Conservation (phyloP, 148 eudicot species). For the Gaultheria prostrata region DNA sequence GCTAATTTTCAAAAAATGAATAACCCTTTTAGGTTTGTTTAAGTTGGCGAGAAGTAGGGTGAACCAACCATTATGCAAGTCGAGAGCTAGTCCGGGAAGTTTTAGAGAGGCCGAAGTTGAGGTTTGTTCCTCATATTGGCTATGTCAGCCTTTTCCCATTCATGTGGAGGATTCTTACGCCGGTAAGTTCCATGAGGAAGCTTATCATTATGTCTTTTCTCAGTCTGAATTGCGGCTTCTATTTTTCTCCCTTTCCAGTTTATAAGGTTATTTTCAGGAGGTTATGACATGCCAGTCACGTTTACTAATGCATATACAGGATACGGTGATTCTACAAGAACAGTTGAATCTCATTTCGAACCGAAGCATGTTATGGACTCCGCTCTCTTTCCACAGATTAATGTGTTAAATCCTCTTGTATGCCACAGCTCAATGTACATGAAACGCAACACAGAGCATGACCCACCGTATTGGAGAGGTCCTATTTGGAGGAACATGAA, state of each 20-base stretch:
- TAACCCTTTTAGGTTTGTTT: conserved; percentile 57
- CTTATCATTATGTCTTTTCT: not conserved
- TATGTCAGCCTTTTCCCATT: conserved; percentile 92
- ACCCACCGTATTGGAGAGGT: conserved; percentile 97
- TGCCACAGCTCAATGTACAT: conserved; percentile 78
- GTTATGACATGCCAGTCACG: not conserved
- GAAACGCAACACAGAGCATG: conserved; percentile 95
- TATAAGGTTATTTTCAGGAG: not conserved
- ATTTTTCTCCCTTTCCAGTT: not conserved
- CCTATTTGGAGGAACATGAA: conserved; percentile 94
- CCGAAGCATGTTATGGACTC: conserved; percentile 71
- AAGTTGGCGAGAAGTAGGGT: conserved; percentile 50
- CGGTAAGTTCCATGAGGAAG: conserved; percentile 53
- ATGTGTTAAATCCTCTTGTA: conserved; percentile 1
- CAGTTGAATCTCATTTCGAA: conserved; percentile 92
- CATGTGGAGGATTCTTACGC: conserved; percentile 74
- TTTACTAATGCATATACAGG: conserved; percentile 35
- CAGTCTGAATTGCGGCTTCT: not conserved
- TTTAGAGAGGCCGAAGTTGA: conserved; percentile 61
- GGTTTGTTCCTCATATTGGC: conserved; percentile 91
- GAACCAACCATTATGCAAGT: conserved; percentile 46
- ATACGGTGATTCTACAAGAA: conserved; percentile 68
- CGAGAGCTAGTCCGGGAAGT: conserved; percentile 82
- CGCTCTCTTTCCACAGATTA: conserved; percentile 62
- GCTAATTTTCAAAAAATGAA: not conserved